Evolutionary conservation across 1,139 yeast genomes (phyloP), one percentile per base, ranked within the genome.

Genomic region (Kodamaea fungicola): DNA sequence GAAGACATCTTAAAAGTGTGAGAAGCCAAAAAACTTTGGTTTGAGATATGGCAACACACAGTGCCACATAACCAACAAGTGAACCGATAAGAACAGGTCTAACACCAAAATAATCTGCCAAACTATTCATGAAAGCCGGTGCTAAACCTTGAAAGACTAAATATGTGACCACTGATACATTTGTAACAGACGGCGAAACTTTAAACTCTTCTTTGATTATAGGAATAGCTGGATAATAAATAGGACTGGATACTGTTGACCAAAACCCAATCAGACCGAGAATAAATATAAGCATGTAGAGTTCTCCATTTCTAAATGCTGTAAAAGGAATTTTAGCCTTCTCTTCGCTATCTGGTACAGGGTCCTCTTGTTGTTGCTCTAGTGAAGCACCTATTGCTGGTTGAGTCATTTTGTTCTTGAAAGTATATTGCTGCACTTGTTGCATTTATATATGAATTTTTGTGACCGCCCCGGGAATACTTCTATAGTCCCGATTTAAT

Each of bases 41-140:
- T 12, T 71, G 59, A 0, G 89, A 87, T n/a, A 84, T 54, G 1
- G 85, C 88, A 13, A 80, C 52, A 49, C 80, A 75, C 6, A 81
- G 76, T 2, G 71, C 78, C 6, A 79, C 64, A 41, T 76, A 83
- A 2, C 80, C 61, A 0, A 68, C 12, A 34, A 82, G 60, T 42
- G 88, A 82, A 4, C 57, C 39, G 16, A 83, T 35, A 8, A 79
- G 62, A 0, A 82, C 69, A 0, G 92, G 92, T 30, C 94, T 57
- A 40, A 94, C 67, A 0, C 95, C 95, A 38, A 70, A 62, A 1
- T 64, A 51, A 51, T 86, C 95, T 0, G 92, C 80, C 8, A 83
- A 44, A 1, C 79, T 69, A 0, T 83, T 80, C 56, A 80, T 66
- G 3, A 84, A 47, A 3, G 83, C 69, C 1, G 95, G 95, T 2